Conservation (phyloP, 1,139 yeast genomes). For the Saccharomyces pastorianus region DNA sequence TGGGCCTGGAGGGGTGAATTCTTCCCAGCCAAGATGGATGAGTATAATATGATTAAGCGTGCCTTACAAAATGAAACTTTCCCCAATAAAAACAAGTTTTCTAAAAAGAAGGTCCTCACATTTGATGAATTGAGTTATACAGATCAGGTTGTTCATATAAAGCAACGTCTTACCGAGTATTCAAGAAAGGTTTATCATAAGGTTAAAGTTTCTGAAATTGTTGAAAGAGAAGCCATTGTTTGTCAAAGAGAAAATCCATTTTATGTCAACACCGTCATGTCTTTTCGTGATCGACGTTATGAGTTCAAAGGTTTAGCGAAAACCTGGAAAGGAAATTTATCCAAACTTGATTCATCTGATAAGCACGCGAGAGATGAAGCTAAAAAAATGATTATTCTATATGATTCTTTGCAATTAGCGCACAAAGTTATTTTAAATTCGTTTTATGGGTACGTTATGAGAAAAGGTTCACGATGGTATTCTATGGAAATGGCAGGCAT, state of each 20-base stretch:
- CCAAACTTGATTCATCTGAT: conserved; percentile 48
- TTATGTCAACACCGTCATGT: conserved; percentile 88
- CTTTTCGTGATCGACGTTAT: conserved; percentile 91
- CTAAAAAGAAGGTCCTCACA: conserved; percentile 42
- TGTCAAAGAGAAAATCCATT: conserved; percentile 98
- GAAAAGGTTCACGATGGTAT: conserved; percentile 98
- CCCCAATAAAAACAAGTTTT: conserved; percentile 42
- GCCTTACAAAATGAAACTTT: conserved; percentile 74
- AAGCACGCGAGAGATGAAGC: conserved; percentile 69
- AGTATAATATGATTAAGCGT: conserved; percentile 81
- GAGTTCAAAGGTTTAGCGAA: conserved; percentile 92
- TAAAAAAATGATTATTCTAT: conserved; percentile 83
- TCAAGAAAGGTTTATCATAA: conserved; percentile 79
- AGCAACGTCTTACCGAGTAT: conserved; percentile 76
- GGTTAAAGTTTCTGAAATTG: conserved; percentile 71
- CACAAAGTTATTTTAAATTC: conserved; percentile 96
- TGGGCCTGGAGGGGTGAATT: conserved; percentile 99
- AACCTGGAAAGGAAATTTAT: conserved; percentile 82
- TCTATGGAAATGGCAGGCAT: conserved; percentile 99
- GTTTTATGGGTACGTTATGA: conserved; percentile 96
- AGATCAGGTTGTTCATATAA: conserved; percentile 71
- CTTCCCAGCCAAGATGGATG: conserved; percentile 85
- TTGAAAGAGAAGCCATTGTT: conserved; percentile 85
- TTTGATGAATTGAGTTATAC: conserved; percentile 69
- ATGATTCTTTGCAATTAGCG: conserved; percentile 92